Evolutionary conservation across 306 rosid genomes (phyloP).

Genomic region (Ochetophila trinervis): DNA sequence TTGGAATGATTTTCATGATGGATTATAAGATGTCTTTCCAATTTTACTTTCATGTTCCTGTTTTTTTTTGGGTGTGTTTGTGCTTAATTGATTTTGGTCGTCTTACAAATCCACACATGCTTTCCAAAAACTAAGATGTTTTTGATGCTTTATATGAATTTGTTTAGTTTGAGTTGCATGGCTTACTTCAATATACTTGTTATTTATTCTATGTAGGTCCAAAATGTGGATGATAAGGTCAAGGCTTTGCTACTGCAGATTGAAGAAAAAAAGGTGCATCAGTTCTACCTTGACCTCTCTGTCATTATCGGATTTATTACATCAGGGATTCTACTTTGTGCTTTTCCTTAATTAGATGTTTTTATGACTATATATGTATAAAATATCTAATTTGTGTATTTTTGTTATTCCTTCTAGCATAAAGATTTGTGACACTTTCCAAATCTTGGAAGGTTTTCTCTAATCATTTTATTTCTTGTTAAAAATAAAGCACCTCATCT

Average conservation of each 20-base stretch:
- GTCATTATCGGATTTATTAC: neutral
- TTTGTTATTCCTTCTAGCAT: too few relatives aligned
- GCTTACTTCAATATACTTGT: neutral
- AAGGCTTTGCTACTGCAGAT: conserved; percentile 60
- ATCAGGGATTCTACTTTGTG: neutral
- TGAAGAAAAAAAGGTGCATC: conserved; percentile 62
- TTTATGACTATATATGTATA: too few relatives aligned
- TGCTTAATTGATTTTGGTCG: neutral
- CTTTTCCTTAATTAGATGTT: too few relatives aligned
- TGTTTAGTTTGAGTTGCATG: neutral
- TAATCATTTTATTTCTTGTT: neutral
- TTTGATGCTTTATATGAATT: neutral
- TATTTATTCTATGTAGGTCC: conserved; percentile 41
- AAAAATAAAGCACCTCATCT: conserved; percentile 18
- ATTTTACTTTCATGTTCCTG: neutral
- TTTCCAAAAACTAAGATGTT: neutral
- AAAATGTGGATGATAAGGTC: conserved; percentile 67
- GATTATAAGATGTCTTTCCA: too few relatives aligned
- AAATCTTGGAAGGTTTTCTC: neutral
- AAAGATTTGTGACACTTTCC: neutral
- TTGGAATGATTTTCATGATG: neutral
- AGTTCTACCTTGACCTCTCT: conserved; percentile 13
- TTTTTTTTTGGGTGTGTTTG: neutral
- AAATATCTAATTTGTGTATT: too few relatives aligned
- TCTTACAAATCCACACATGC: neutral